Base-by-base conservation (phyloP, 2,329 filamentous ascomycete genomes). In the Salinomyces thailandicus region DNA sequence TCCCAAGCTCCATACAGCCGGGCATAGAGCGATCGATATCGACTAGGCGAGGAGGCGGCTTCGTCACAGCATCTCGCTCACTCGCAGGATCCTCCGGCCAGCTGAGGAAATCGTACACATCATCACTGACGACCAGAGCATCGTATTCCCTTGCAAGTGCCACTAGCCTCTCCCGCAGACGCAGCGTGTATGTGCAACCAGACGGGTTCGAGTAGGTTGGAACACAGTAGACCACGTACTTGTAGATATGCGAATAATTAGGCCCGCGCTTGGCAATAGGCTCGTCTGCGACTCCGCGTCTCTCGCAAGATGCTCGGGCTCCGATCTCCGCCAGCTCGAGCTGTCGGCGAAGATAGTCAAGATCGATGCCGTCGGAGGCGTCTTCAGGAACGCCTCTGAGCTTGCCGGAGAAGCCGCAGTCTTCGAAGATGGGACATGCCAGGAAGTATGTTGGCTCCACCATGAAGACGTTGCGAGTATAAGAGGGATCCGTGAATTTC, bases 61-160 rank as follows among this genome's bases (percentile, higher is more conserved):
- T 14, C 12, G 3, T 20, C 16, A 17, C 11, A 13, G 28, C 16
- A 13, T 36, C 22, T n/a, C 18, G n/a, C 33, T 33, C 48, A 31
- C 49, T 49, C 5, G 65, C 50, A n/a, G n/a, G n/a, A n/a, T n/a
- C n/a, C n/a, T n/a, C n/a, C 2, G 75, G 72, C 85, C 86, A 95
- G 55, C 87, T 82, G 4, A 96, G 68, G 47, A 89, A 81, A 58
- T 96, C 89, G 56, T 96, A 96, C 7, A 96, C 86, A 58, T 96
- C 91, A 62, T 96, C 89, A 33, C 75, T 75, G 18, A 95, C 70
- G 38, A 95, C 62, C n/a, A 96, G 70, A 5, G 84, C 85, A 57
- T 96, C 79, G 56, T 81, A 76, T 39, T 77, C 68, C 38, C 89
- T 72, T 0, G 89, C 89, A 5, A 95, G 61, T 12, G 67, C 64